phyloP scores from a whole-genome alignment of 192 early-diverging fungal genomes.

The Lunasporangiospora selenospora region DNA sequence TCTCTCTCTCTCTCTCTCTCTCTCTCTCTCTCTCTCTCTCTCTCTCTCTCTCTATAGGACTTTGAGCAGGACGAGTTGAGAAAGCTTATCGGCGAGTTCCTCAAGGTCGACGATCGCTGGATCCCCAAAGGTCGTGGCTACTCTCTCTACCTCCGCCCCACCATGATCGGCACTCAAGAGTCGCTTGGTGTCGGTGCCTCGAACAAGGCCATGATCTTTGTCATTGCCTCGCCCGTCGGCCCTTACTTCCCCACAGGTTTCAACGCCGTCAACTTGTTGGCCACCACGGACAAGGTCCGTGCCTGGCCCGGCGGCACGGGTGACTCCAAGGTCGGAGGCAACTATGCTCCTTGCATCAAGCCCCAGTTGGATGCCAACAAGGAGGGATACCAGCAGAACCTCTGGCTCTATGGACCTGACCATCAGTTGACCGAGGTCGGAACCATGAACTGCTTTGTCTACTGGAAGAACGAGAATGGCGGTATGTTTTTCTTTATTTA shows the following conservation, averaged over 20 bases:
- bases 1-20: not conserved
- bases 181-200: constrained; percentile 84
- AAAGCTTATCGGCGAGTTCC: constrained; percentile 83
- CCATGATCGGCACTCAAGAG: constrained; percentile 91
- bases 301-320: constrained; percentile 97
- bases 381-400: constrained; percentile 91
- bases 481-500: constrained; percentile 19
- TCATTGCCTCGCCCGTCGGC: constrained; percentile 92
- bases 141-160: constrained; percentile 93
- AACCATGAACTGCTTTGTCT: constrained; percentile 96
- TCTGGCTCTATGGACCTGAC: constrained; percentile 93
- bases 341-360: constrained; percentile 83
- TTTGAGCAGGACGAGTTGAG: constrained; percentile 83
- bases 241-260: constrained; percentile 98
- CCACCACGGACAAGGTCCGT: constrained; percentile 84
- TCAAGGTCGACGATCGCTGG: constrained; percentile 86
- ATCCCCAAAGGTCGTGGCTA: constrained; percentile 92
- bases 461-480: constrained; percentile 84
- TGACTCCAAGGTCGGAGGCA: constrained; percentile 89
- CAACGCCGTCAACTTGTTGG: constrained; percentile 83
- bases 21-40: not conserved
- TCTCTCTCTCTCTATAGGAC: constrained; percentile 24
- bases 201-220: constrained; percentile 80
- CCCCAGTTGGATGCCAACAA: constrained; percentile 89
- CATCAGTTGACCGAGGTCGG: constrained; percentile 94